Conservation (phyloP, 169 alveolate species). For the Babesia divergens region DNA sequence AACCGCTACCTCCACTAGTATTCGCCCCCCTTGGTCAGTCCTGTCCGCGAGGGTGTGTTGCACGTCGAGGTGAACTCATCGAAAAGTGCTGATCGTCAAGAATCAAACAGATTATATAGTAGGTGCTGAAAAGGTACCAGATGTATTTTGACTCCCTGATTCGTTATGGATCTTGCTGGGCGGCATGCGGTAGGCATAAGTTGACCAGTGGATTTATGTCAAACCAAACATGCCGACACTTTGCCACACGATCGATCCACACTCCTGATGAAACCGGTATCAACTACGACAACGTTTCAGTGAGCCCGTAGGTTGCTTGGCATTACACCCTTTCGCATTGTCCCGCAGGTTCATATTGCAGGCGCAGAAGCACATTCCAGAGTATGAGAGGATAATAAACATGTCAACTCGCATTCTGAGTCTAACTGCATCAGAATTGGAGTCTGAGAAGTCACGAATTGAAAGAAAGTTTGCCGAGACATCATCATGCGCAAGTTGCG, state of each 20-base stretch:
- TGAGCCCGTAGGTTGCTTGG: constrained; percentile 34
- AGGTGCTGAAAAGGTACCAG: not conserved
- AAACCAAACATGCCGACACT: not conserved
- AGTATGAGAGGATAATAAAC: constrained; percentile 1
- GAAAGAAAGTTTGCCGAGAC: not conserved
- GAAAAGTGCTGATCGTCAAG: too few species aligned
- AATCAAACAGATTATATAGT: too few species aligned
- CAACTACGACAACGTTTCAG: not conserved
- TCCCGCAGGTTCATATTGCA: constrained; percentile 14
- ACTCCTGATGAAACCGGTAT: not conserved
- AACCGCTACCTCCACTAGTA: too few species aligned
- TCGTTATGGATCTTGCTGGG: constrained; percentile 7
- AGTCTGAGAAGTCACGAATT: not conserved
- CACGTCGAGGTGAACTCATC: too few species aligned
- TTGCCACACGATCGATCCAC: too few species aligned
- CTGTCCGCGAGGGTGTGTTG: too few species aligned
- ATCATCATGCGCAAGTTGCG: not conserved
- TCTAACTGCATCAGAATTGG: not conserved
- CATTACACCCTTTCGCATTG: not conserved
- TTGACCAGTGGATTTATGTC: not conserved
- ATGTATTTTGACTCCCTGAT: constrained; percentile 3
- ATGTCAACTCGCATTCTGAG: constrained; percentile 1
- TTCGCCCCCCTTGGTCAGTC: too few species aligned
- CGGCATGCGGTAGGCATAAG: not conserved
- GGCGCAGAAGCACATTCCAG: not conserved